Base-by-base conservation (phyloP, 2,329 filamentous ascomycete genomes). In the Colletotrichum limetticola region DNA sequence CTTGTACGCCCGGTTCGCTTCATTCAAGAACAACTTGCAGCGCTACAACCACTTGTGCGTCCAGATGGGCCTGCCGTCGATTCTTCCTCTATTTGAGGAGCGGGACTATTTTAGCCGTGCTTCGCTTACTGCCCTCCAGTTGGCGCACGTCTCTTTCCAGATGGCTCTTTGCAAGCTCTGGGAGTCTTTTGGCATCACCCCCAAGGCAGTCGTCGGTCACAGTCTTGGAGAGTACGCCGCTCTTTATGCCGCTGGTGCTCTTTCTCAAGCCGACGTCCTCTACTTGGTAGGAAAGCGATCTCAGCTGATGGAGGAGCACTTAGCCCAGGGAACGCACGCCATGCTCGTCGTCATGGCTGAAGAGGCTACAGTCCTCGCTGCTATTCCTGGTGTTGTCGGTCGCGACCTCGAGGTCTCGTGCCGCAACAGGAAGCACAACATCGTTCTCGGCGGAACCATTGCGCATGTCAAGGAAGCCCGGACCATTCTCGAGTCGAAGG, bases 211-310 rank as follows among this genome's bases (percentile, higher is more conserved):
- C 1, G 79, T 91, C 4, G 89, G 89, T 28, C 89, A 91, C 79
- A 93, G 91, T 76, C 83, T 95, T 30, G 93, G 93, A 62, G 92
- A 95, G 80, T 94, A 94, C 77, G 92, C 93, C 49, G 92, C 93
- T 35, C 87, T 95, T 5, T 87, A 93, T 77, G 87, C 91, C 37
- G 91, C 93, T 61, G 92, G 92, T 58, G 92, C 94, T 16, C 84
- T 94, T 35, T 93, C 91, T 9, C 90, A 89, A 16, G 89, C 89
- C 76, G 93, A 95, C 78, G 90, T 92, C 77, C 88, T 96, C 64
- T 91, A 91, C 74, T 85, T 95, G 1, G 92, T 95, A 19, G 93
- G 93, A 28, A 81, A 84, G 64, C 89, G 93, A 75, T 92, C 93
- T 16, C 83, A 89, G 77, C 84, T 94, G 22, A 85, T 95, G 6